Percentiles rank a stretch among this genome's conserved stretches.
phyloP scores from a whole-genome alignment of 169 alveolate species.

The Cryptosporidium felis region DNA sequence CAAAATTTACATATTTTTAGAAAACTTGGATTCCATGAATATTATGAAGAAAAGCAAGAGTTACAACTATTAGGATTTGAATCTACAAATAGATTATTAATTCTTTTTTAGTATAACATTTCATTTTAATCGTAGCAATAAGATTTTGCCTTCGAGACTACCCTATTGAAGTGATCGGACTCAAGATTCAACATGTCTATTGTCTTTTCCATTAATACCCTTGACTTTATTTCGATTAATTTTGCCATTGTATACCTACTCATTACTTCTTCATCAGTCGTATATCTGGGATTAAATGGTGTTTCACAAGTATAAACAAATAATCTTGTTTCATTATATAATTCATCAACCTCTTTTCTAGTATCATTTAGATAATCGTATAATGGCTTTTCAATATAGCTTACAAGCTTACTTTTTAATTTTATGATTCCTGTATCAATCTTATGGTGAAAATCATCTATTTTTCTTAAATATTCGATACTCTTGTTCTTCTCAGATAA shows the following conservation, averaged over 20 bases:
- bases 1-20: neutral
- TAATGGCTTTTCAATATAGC: constrained; percentile 22
- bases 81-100: neutral
- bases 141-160: neutral
- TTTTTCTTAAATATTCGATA: constrained; percentile 7
- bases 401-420: neutral
- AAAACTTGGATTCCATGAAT: constrained; percentile 41
- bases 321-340: constrained; percentile 18
- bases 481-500: neutral
- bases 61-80: constrained; percentile 7
- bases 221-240: constrained; percentile 30
- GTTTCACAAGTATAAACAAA: neutral
- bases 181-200: constrained; percentile 13
- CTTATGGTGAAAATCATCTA: constrained; percentile 16
- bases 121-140: neutral
- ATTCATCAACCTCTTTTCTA: constrained; percentile 1
- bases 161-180: neutral
- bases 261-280: constrained; percentile 43
- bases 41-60: constrained; percentile 4
- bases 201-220: constrained; percentile 16
- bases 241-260: constrained; percentile 40
- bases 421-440: constrained; percentile 60
- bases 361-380: constrained; percentile 20
- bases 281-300: constrained; percentile 9
- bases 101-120: neutral